Percentiles rank a stretch among this genome's conserved stretches.
phyloP scores from a whole-genome alignment of 164 flowering plant genomes.

The Warburgia ugandensis region DNA sequence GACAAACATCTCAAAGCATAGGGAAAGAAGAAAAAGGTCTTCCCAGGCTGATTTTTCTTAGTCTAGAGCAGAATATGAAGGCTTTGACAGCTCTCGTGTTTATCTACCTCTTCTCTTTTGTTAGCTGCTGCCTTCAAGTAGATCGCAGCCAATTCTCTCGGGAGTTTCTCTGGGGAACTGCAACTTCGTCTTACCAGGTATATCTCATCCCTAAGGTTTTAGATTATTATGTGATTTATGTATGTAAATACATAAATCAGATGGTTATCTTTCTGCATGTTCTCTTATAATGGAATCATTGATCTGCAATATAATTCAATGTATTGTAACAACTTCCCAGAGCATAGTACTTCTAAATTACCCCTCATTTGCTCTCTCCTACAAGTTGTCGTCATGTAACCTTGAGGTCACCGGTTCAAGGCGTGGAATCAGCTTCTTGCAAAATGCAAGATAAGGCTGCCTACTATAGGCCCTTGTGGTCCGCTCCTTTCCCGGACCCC shows the following conservation, averaged over 20 bases:
- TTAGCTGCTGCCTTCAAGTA: background rate
- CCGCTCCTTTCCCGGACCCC: no score
- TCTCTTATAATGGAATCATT: no score
- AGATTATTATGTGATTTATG: no score
- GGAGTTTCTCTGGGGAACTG: slow-evolving; percentile 34
- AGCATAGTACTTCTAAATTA: background rate
- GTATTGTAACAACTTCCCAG: background rate
- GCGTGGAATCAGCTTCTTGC: no score
- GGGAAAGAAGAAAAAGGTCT: background rate
- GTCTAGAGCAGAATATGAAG: no score
- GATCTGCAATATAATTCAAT: no score
- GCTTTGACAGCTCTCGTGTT: background rate
- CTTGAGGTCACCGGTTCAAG: no score
- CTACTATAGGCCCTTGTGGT: no score
- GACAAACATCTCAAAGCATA: background rate
- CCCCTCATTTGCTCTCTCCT: background rate
- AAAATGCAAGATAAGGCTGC: no score
- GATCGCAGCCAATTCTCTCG: slow-evolving; percentile 22
- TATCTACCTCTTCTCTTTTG: slow-evolving; percentile 2
- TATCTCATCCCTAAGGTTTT: background rate
- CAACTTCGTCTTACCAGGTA: slow-evolving; percentile 37
- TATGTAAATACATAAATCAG: background rate
- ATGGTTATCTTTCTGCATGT: no score
- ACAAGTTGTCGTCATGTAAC: background rate
- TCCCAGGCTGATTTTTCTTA: background rate